phyloP scores from a whole-genome alignment of 805 yeast species.

The Wickerhamomyces canadensis region DNA sequence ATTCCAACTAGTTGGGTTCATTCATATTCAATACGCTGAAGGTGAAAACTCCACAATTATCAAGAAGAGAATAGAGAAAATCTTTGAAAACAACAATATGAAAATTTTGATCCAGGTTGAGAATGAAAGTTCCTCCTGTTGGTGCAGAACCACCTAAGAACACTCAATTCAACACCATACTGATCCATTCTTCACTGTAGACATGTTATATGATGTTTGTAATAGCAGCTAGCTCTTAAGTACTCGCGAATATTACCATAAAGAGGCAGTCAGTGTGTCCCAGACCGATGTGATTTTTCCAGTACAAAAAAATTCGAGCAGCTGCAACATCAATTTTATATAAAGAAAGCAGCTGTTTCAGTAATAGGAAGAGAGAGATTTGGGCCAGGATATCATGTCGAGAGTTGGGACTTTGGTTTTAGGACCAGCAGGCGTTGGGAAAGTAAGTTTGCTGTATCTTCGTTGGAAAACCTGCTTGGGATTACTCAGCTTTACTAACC shows the following conservation, averaged over 20 bases:
- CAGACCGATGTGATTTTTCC: neutral
- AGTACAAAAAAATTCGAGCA: neutral
- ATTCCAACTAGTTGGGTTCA: constrained; percentile 56
- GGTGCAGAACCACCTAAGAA: constrained; percentile 44
- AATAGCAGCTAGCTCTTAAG: too few species aligned
- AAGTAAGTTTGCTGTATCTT: constrained; percentile 34
- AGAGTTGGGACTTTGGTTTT: constrained; percentile 89
- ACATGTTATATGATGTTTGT: too few species aligned
- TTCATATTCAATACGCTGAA: constrained; percentile 67
- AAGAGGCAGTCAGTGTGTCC: neutral
- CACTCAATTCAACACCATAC: too few species aligned
- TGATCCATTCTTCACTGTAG: too few species aligned
- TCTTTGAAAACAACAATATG: constrained; percentile 45
- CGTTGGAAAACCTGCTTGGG: too few species aligned
- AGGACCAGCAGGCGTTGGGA: constrained; percentile 99
- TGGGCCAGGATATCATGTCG: too few species aligned
- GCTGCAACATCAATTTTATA: too few species aligned
- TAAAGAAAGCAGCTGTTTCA: neutral
- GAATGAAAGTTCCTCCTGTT: constrained; percentile 54
- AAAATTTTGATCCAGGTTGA: constrained; percentile 65
- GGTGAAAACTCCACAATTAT: constrained; percentile 63
- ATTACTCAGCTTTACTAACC: too few species aligned
- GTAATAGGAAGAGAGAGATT: too few species aligned
- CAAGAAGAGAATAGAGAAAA: constrained; percentile 51
- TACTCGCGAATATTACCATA: too few species aligned